Evolutionary conservation across 1,284 basidiomycete species (phyloP).

Genomic region (Ustilago hordei): DNA sequence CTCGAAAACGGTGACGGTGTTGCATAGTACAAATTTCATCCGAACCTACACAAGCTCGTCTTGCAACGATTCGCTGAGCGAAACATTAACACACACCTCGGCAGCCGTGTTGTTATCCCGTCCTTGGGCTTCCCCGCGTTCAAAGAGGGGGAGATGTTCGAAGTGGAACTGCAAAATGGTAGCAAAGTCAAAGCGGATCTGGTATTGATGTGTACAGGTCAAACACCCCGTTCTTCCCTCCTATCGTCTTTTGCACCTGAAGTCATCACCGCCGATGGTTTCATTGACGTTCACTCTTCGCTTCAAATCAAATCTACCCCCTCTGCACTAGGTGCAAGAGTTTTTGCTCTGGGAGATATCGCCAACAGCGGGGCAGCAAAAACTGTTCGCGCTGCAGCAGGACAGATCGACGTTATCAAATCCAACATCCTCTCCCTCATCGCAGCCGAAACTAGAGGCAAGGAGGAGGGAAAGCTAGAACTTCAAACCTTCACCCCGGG

Average conservation of each 20-base stretch:
- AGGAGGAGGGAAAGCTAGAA: not conserved
- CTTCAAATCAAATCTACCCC: constrained; percentile 27
- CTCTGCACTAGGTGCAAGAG: not conserved
- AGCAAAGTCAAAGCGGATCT: constrained; percentile 28
- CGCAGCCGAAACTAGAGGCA: not conserved
- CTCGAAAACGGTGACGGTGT: constrained; percentile 42
- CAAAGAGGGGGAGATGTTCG: constrained; percentile 13
- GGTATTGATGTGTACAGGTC: constrained; percentile 52
- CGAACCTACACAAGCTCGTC: constrained; percentile 35
- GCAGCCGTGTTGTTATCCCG: constrained; percentile 29
- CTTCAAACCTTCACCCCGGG: constrained; percentile 16
- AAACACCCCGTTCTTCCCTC: constrained; percentile 41
- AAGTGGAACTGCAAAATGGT: constrained; percentile 34
- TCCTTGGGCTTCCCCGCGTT: constrained; percentile 16
- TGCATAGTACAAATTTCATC: constrained; percentile 53
- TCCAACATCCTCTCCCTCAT: constrained; percentile 41
- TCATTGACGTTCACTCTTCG: constrained; percentile 47
- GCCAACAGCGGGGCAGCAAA: constrained; percentile 45
- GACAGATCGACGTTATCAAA: constrained; percentile 41
- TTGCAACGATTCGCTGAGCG: constrained; percentile 15
- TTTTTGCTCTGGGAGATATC: constrained; percentile 45
- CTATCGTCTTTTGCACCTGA: constrained; percentile 26
- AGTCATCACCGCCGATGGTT: constrained; percentile 24
- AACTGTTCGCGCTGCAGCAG: constrained; percentile 42
- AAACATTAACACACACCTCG: constrained; percentile 20